Conservation (phyloP, 2,329 filamentous ascomycete genomes). For the Coniella vitis region DNA sequence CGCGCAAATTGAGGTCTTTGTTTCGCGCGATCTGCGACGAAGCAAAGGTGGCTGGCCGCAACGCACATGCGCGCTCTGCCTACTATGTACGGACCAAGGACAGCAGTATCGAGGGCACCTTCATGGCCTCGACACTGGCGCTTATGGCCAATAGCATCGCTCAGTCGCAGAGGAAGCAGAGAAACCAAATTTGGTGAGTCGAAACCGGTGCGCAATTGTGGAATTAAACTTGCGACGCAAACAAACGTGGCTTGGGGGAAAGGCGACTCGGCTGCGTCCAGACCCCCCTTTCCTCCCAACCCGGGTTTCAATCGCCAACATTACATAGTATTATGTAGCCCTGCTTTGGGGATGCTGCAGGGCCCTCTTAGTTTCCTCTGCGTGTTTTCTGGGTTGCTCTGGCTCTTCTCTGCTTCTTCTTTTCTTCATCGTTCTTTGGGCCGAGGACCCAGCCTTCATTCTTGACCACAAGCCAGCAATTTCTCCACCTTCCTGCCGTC, state of each 20-base stretch:
- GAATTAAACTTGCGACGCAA: conserved; percentile 3
- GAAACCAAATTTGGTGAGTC: neutral
- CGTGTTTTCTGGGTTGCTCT: too few species aligned
- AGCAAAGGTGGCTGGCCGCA: neutral
- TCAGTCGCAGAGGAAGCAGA: too few species aligned
- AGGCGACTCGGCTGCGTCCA: neutral
- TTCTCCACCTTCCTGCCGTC: neutral
- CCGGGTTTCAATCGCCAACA: neutral
- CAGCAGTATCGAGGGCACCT: neutral
- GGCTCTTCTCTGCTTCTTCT: too few species aligned
- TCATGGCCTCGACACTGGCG: neutral
- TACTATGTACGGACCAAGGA: neutral
- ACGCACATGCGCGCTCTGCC: neutral
- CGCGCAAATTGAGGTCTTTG: conserved; percentile 16
- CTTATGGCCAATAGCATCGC: too few species aligned
- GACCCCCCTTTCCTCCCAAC: too few species aligned
- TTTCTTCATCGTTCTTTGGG: too few species aligned
- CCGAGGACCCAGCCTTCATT: neutral
- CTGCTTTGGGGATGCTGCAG: neutral
- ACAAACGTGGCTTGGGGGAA: neutral
- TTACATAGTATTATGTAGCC: too few species aligned
- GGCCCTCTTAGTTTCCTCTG: too few species aligned
- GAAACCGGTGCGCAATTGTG: neutral
- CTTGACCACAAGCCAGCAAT: neutral
- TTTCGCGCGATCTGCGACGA: conserved; percentile 12